phyloP scores from a whole-genome alignment of 1,284 basidiomycete species.

The Rhodotorula sp. region DNA sequence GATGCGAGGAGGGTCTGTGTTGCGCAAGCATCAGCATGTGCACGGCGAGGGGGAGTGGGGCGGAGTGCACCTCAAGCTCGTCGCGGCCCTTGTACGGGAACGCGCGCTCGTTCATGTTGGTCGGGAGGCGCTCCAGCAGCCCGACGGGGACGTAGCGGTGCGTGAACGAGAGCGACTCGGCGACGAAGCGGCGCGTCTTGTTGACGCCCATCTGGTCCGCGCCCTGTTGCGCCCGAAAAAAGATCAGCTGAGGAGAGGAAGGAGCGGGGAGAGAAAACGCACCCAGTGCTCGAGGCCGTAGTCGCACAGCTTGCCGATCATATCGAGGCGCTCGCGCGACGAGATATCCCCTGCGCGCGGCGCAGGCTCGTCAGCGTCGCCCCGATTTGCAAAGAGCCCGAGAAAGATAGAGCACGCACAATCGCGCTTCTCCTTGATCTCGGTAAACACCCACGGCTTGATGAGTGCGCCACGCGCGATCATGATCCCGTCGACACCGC shows the following conservation, averaged over 20 bases:
- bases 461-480: slow-evolving; percentile 91
- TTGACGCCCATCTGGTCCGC: slow-evolving; percentile 89
- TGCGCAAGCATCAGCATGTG: not conserved
- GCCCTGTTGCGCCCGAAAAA: slow-evolving; percentile 53
- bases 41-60: not conserved
- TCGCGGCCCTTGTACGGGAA: slow-evolving; percentile 63
- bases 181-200: slow-evolving; percentile 88
- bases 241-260: not conserved
- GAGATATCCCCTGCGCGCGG: slow-evolving; percentile 74
- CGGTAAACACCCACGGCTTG: slow-evolving; percentile 96
- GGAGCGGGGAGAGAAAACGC: not conserved
- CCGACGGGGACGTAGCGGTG: slow-evolving; percentile 94
- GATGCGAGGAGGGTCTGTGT: slow-evolving; percentile 81
- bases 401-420: slow-evolving; percentile 63
- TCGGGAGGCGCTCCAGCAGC: slow-evolving; percentile 80
- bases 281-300: slow-evolving; percentile 48
- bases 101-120: slow-evolving; percentile 83
- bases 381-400: too few species aligned
- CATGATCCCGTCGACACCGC: slow-evolving; percentile 92
- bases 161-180: slow-evolving; percentile 92
- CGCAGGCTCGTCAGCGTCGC: not conserved
- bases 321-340: slow-evolving; percentile 82
- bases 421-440: slow-evolving; percentile 82
- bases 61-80: slow-evolving; percentile 61
- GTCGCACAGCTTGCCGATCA: slow-evolving; percentile 73